phyloP scores from a whole-genome alignment of 495 filamentous ascomycete genomes.

The Aspergillus heteromorphus region DNA sequence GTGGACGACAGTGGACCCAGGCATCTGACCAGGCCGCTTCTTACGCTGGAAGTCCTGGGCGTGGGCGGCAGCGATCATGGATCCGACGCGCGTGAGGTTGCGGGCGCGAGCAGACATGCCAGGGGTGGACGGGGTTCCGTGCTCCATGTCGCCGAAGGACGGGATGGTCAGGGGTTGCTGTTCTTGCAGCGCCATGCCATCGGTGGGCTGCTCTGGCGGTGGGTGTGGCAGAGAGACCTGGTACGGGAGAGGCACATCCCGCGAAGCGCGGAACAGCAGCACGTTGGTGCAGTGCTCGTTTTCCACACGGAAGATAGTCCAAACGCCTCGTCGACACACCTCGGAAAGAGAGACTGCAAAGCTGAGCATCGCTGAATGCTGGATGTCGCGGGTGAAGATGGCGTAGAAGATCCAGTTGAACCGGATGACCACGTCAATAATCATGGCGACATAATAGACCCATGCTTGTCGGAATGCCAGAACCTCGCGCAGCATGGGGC shows the following conservation, averaged over 20 bases:
- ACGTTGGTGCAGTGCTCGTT: constrained; percentile 95
- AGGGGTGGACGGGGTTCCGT: constrained; percentile 23
- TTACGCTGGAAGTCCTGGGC: constrained; percentile 83
- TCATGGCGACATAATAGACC: constrained; percentile 81
- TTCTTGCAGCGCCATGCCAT: constrained; percentile 30
- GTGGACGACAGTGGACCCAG: constrained; percentile 17
- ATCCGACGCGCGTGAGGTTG: constrained; percentile 46
- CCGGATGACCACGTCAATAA: constrained; percentile 78
- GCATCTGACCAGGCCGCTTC: constrained; percentile 41
- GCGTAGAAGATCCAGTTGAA: constrained; percentile 96
- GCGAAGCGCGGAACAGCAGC: constrained; percentile 70
- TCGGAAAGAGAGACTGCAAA: constrained; percentile 75
- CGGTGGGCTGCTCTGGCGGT: constrained; percentile 15
- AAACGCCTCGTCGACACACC: constrained; percentile 75
- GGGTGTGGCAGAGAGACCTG: constrained; percentile 39
- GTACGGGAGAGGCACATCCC: constrained; percentile 80
- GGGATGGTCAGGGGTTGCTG: constrained; percentile 21
- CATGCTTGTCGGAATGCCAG: constrained; percentile 69
- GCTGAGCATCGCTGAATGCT: constrained; percentile 72
- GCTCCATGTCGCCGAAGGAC: constrained; percentile 27
- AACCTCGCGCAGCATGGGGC: constrained; percentile 70
- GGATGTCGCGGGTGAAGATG: constrained; percentile 68
- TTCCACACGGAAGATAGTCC: constrained; percentile 89
- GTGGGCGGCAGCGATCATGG: constrained; percentile 68
- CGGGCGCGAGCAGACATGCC: constrained; percentile 26